Evolutionary conservation across 805 yeast genomes (phyloP), one percentile per base, ranked within the genome.

Genomic region (Kodamaea restingae): DNA sequence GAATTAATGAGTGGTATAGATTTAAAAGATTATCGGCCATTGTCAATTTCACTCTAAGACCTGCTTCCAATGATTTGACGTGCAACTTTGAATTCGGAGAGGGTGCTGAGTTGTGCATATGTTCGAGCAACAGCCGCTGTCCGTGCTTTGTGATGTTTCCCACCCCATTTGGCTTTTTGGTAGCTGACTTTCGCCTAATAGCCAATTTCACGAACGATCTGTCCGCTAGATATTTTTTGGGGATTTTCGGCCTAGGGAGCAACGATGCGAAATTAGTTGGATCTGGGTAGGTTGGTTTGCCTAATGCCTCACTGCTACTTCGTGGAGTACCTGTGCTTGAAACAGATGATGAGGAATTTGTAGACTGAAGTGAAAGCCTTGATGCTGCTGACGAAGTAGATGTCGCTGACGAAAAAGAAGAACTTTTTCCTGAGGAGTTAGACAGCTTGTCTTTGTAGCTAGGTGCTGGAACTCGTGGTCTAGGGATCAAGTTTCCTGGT

Each of bases 21-120:
- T 65, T 55, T 4, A 68, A 56, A 31, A 76, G 47, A 21, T 71
- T 64, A 6, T 75, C 71, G 4, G 71, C 71, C 36, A 70, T 44
- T 0, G 79, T 65, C n/a, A 76, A 51, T 34, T 76, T 64, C 2
- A 76, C 69, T 40, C 69, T 65, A 4, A 78, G 65, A 14, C 75
- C 76, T 2, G 78, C 76, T 26, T 76, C 76, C 15, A 76, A 52
- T 9, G 77, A 75, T 43, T 63, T 67, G 9, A 63, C 50, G 40
- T 67, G 71, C 15, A 65, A 53, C 40, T 66, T 67, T 0, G 63
- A 50, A 24, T 47, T 50, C 7, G 41, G 32, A 10, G 32, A 27
- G 5, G 33, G 7, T 9, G 14, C 7, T 14, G 8, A 9, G 10
- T 17, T 30, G 18, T 18, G 18, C 29, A 21, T 12, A 10, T 22